phyloP scores from a whole-genome alignment of 306 rosid species.

The Vigna hirtella region DNA sequence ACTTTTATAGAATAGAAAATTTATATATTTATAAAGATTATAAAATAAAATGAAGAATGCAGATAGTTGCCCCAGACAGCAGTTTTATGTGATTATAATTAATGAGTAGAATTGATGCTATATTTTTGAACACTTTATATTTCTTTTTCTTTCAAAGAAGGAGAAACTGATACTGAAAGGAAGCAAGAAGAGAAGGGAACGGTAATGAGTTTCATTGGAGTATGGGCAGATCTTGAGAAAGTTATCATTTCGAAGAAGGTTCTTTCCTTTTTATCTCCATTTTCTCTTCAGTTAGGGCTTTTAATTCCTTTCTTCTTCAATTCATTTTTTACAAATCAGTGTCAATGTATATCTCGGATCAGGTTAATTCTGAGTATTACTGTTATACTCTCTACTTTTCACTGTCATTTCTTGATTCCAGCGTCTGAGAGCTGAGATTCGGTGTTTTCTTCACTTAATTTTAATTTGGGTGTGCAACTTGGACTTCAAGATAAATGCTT shows the following conservation, averaged over 20 bases:
- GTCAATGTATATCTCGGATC: background rate
- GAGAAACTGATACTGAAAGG: too few relatives aligned
- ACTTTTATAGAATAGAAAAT: too few relatives aligned
- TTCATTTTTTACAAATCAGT: slow-evolving; percentile 2
- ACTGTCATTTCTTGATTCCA: background rate
- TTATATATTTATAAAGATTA: too few relatives aligned
- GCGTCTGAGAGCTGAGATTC: background rate
- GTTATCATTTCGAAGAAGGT: slow-evolving; percentile 37
- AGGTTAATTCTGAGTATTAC: background rate
- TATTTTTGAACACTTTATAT: too few relatives aligned
- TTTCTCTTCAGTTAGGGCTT: background rate
- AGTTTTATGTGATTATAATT: too few relatives aligned
- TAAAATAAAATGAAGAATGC: too few relatives aligned
- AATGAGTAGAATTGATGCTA: too few relatives aligned
- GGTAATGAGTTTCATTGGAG: slow-evolving; percentile 23
- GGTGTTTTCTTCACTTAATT: slow-evolving; percentile 1
- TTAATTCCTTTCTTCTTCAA: background rate
- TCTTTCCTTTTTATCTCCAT: background rate
- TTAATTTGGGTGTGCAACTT: background rate
- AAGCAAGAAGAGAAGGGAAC: background rate
- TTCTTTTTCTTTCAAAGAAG: too few relatives aligned
- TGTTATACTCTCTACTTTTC: too few relatives aligned
- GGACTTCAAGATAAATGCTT: background rate
- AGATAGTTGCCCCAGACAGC: too few relatives aligned
- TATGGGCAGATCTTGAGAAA: slow-evolving; percentile 33